Percentiles rank a stretch among this genome's conserved stretches.
These are phyloP conservation scores for Boletus chippewaensis DNA, from an alignment of 1,284 basidiomycete species.

Conservation along the genomic window DNA sequence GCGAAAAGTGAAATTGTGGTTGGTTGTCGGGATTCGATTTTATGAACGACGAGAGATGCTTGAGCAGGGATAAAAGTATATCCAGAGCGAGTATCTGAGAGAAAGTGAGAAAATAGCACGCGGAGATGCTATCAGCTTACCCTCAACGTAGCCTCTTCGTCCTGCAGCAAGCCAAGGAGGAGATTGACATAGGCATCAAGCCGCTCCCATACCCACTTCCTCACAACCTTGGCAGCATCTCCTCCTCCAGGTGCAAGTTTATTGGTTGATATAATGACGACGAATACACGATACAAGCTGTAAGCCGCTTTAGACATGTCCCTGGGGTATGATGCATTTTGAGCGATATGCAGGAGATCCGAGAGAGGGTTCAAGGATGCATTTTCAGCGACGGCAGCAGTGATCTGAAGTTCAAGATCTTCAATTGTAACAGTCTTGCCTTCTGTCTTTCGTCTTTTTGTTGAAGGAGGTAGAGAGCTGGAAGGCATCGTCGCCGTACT, in stretches of 20 bases:
- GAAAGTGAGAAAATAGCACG: conserved; percentile 4
- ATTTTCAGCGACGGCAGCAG: conserved; percentile 43
- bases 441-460: conserved; percentile 49
- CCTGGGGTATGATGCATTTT: conserved; percentile 40
- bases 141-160: conserved; percentile 59
- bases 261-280: conserved; percentile 54
- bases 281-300: conserved; percentile 76
- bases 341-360: conserved; percentile 62
- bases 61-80: conserved; percentile 77
- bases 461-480: conserved; percentile 48
- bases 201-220: conserved; percentile 69
- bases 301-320: conserved; percentile 74
- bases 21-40: conserved; percentile 33
- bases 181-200: conserved; percentile 63
- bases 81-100: conserved; percentile 66
- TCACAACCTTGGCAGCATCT: conserved; percentile 59
- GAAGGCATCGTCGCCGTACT: conserved; percentile 24
- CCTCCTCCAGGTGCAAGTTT: conserved; percentile 45
- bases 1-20: conserved; percentile 64
- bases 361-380: conserved; percentile 73
- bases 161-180: conserved; percentile 63
- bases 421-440: conserved; percentile 33
- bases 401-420: conserved; percentile 47
- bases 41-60: conserved; percentile 66
- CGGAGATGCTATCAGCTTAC: conserved; percentile 35